Evolutionary conservation across 192 early-diverging fungal species (phyloP).

Genomic region (Glomus cerebriforme): DNA sequence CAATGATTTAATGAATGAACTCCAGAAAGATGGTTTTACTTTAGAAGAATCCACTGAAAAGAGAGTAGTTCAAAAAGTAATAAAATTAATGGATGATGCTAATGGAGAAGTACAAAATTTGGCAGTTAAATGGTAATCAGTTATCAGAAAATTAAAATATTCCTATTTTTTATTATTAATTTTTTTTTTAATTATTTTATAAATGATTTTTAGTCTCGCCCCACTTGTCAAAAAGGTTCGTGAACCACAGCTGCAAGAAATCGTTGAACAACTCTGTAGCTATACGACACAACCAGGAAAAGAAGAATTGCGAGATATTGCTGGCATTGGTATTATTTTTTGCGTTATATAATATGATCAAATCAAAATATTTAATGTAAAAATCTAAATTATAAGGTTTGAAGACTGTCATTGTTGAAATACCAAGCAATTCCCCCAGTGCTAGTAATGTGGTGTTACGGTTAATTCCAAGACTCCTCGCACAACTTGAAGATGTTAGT

Average conservation of each 20-base stretch:
- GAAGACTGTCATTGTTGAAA: slow-evolving; percentile 79
- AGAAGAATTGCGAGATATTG: slow-evolving; percentile 79
- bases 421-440: slow-evolving; percentile 54
- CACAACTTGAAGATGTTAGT: slow-evolving; percentile 62
- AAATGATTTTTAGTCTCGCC: slow-evolving; percentile 55
- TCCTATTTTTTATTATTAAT: too few species aligned
- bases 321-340: slow-evolving; percentile 66
- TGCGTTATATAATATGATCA: neutral
- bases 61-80: slow-evolving; percentile 56
- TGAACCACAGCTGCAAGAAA: slow-evolving; percentile 65
- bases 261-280: slow-evolving; percentile 70
- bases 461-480: slow-evolving; percentile 71
- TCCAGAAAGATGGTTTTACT: slow-evolving; percentile 59
- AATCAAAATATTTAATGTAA: neutral
- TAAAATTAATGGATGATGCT: slow-evolving; percentile 70
- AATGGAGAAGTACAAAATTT: slow-evolving; percentile 88
- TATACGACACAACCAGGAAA: slow-evolving; percentile 57
- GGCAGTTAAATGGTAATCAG: slow-evolving; percentile 63
- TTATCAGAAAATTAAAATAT: neutral
- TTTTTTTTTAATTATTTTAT: neutral
- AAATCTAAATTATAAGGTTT: slow-evolving; percentile 34
- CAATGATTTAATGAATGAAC: slow-evolving; percentile 75
- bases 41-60: slow-evolving; percentile 66
- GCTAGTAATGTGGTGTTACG: slow-evolving; percentile 58
- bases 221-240: slow-evolving; percentile 77